Evolutionary conservation across 2,329 filamentous ascomycete species (phyloP), one percentile per base, ranked within the genome.

Genomic region (Nemania sp.): DNA sequence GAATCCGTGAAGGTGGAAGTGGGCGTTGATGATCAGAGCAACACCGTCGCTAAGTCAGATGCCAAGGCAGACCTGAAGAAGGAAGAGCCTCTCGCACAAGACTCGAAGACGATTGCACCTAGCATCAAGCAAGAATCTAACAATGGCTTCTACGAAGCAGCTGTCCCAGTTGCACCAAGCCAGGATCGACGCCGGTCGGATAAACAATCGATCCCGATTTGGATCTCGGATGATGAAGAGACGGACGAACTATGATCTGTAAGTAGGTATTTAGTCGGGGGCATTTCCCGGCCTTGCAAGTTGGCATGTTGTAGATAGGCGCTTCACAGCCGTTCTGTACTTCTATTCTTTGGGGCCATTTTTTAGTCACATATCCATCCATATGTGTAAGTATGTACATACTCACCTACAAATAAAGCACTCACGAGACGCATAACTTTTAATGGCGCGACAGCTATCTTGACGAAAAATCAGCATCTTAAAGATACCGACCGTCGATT

Each of bases 161-260:
- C 54, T 15, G 17, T 39, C 5, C 51, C 58, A 37, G 25, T 20
- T 2, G 13, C 56, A 34, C 63, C 64, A 57, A 65, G 53, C 40
- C 62, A 65, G 20, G 35, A 57, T 5, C 29, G 18, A 15, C 48
- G 12, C 13, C 65, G 62, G 40, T 34, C 35, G 6, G 55, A 66
- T 29, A 66, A 48, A 35, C 49, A 39, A 1, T 68, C 67, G 37
- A 57, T 59, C 42, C 58, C 64, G 4, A 69, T 71, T 11, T 72
- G 68, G 70, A 10, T 69, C 5, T 70, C 67, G 1, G 69, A 71
- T 46, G 69, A 71, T 43, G 69, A 68, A 39, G 70, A 72, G 43
- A 68, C 66, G 53, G 69, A 72, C 32, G 71, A 72, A 57, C 47
- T 72, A 56, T 72, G 62, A 71, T n/a, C 13, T 45, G 34, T 35